phyloP scores from a whole-genome alignment of 352 stramenopile genomes.

The Halophytophthora polymorphica region DNA sequence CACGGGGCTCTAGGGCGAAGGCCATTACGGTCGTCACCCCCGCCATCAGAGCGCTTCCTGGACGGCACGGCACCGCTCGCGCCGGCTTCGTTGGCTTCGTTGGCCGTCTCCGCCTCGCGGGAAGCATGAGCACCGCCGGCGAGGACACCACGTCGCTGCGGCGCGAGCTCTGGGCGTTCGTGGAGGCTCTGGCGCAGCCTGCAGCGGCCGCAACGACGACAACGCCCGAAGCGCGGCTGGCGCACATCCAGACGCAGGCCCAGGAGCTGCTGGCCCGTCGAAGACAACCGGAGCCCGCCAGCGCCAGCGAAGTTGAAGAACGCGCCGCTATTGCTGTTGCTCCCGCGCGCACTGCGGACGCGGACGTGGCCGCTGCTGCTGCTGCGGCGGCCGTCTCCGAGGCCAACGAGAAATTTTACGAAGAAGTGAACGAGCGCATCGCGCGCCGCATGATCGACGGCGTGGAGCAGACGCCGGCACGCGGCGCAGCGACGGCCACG shows the following conservation, averaged over 20 bases:
- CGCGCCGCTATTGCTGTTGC: not conserved
- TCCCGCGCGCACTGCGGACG: not conserved
- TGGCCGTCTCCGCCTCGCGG: conserved; percentile 1
- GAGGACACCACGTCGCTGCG: conserved; percentile 12
- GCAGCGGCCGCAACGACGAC: conserved; percentile 1
- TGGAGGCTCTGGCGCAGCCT: conserved; percentile 26
- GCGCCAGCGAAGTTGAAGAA: conserved; percentile 6
- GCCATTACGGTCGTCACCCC: no score
- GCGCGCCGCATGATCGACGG: conserved; percentile 51
- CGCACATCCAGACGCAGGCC: conserved; percentile 32
- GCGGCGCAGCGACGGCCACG: conserved; percentile 6
- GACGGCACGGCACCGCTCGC: no score
- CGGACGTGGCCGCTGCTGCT: not conserved
- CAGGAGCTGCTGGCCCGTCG: conserved; percentile 31
- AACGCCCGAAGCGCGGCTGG: conserved; percentile 15
- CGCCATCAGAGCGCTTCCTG: no score
- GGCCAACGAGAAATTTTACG: conserved; percentile 34
- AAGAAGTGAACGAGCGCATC: conserved; percentile 64
- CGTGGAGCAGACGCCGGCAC: conserved; percentile 11
- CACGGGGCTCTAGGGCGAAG: no score
- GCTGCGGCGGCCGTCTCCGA: conserved; percentile 5
- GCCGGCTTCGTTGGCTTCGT: no score
- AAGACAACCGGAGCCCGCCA: not conserved
- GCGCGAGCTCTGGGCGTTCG: conserved; percentile 50
- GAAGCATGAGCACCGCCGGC: conserved; percentile 16